phyloP scores from a whole-genome alignment of 495 filamentous ascomycete genomes.

The Poronia punctata region DNA sequence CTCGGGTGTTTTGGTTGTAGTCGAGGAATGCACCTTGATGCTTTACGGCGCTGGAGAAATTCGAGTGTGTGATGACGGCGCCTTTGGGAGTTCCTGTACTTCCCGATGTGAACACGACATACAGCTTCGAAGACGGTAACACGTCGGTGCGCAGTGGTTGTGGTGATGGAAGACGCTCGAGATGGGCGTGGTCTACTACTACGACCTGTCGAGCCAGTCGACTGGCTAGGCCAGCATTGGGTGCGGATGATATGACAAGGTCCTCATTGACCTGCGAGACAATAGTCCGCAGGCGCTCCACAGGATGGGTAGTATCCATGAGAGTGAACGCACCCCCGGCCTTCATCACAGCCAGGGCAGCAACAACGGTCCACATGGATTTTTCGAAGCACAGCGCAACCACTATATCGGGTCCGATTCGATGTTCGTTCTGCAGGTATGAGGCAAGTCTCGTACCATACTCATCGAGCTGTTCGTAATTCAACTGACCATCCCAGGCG shows the following conservation, averaged over 20 bases:
- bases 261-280: neutral
- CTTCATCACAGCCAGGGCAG: slow-evolving; percentile 35
- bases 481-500: slow-evolving; percentile 50
- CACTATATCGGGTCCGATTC: slow-evolving; percentile 41
- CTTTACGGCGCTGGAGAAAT: slow-evolving; percentile 31
- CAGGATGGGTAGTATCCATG: slow-evolving; percentile 5
- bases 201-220: neutral
- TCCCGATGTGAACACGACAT: slow-evolving; percentile 55
- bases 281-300: slow-evolving; percentile 13
- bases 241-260: slow-evolving; percentile 3
- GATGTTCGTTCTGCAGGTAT: slow-evolving; percentile 31
- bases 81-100: slow-evolving; percentile 50
- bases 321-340: slow-evolving; percentile 27
- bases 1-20: slow-evolving; percentile 31
- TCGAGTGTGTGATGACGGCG: slow-evolving; percentile 35
- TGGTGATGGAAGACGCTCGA: neutral
- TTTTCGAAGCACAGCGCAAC: slow-evolving; percentile 42
- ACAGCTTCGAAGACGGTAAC: slow-evolving; percentile 17
- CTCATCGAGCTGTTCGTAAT: slow-evolving; percentile 42
- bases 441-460: slow-evolving; percentile 39
- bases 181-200: neutral
- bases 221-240: neutral
- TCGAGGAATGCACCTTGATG: slow-evolving; percentile 28
- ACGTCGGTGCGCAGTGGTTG: neutral
- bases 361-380: slow-evolving; percentile 34